These are phyloP conservation scores for Xylaria digitata DNA, from an alignment of 2,329 filamentous ascomycete species.

Conservation along the genomic window DNA sequence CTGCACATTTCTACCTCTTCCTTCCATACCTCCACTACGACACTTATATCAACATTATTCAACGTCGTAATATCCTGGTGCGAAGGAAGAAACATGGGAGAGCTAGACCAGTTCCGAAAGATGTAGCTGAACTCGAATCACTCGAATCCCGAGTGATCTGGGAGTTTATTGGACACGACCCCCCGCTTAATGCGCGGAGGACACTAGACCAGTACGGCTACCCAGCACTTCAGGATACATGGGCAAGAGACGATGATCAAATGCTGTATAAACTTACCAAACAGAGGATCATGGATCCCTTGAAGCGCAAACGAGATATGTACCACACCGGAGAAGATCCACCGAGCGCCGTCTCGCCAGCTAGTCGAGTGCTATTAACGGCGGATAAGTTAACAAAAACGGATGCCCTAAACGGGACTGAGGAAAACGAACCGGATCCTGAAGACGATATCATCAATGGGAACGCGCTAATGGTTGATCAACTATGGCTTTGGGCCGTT, in stretches of 20 bases:
- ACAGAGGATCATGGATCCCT: constrained; percentile 50
- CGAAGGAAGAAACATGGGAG: constrained; percentile 65
- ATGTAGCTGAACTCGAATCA: constrained; percentile 65
- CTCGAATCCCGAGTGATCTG: constrained; percentile 71
- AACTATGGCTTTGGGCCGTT: constrained; percentile 72
- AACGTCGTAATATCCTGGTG: constrained; percentile 65
- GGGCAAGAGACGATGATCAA: constrained; percentile 72
- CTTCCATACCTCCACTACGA: constrained; percentile 73
- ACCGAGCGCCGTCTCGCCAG: constrained; percentile 38
- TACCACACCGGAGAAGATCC: constrained; percentile 36
- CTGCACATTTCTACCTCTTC: constrained; percentile 61
- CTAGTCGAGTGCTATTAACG: constrained; percentile 39
- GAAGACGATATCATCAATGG: constrained; percentile 59
- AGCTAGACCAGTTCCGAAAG: constrained; percentile 65
- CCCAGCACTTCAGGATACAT: constrained; percentile 69
- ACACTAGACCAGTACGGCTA: constrained; percentile 74
- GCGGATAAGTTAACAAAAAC: constrained; percentile 39
- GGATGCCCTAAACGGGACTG: constrained; percentile 21
- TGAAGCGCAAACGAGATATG: constrained; percentile 45
- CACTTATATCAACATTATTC: constrained; percentile 68
- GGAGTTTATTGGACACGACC: constrained; percentile 70
- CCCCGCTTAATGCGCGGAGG: constrained; percentile 69
- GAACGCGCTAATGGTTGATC: constrained; percentile 74
- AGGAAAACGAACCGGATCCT: constrained; percentile 52
- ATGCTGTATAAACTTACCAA: constrained; percentile 75